These are phyloP conservation scores for Ceratobasidium sp. DNA, from an alignment of 1,284 basidiomycete genomes.

Conservation along the genomic window DNA sequence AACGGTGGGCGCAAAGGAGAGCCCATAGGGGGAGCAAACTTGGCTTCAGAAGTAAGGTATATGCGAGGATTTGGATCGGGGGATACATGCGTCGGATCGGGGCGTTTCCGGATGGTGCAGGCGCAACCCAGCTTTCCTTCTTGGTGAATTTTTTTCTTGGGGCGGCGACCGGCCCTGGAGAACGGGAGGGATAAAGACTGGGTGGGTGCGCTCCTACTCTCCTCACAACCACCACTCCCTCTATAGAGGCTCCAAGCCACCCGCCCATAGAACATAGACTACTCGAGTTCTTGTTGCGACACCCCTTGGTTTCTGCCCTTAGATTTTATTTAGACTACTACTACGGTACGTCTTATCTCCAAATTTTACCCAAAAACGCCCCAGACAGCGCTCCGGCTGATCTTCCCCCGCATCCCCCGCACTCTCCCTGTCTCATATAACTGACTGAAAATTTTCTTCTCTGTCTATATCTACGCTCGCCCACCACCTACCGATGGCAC, in stretches of 20 bases:
- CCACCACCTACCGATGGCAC: neutral
- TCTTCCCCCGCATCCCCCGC: neutral
- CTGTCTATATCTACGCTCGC: neutral
- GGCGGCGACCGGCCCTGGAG: conserved; percentile 19
- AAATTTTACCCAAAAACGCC: conserved; percentile 6
- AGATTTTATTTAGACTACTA: neutral
- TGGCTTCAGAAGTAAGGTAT: conserved; percentile 20
- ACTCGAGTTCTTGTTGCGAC: conserved; percentile 29
- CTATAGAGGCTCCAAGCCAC: conserved; percentile 34
- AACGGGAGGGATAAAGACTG: conserved; percentile 2
- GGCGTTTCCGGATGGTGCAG: neutral
- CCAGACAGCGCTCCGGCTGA: neutral
- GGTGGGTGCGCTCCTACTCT: neutral
- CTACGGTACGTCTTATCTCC: neutral
- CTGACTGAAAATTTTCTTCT: conserved; percentile 1
- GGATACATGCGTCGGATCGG: conserved; percentile 14
- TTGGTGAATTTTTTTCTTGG: conserved; percentile 5
- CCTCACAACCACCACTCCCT: conserved; percentile 32
- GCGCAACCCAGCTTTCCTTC: conserved; percentile 8
- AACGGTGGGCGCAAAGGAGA: neutral
- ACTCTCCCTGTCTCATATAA: neutral
- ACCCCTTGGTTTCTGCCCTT: conserved; percentile 12
- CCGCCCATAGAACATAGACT: conserved; percentile 26
- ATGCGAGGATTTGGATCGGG: conserved; percentile 24
- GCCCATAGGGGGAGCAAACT: neutral